Conservation (phyloP, 2,329 filamentous ascomycete genomes). For the Salinomyces thailandicus region DNA sequence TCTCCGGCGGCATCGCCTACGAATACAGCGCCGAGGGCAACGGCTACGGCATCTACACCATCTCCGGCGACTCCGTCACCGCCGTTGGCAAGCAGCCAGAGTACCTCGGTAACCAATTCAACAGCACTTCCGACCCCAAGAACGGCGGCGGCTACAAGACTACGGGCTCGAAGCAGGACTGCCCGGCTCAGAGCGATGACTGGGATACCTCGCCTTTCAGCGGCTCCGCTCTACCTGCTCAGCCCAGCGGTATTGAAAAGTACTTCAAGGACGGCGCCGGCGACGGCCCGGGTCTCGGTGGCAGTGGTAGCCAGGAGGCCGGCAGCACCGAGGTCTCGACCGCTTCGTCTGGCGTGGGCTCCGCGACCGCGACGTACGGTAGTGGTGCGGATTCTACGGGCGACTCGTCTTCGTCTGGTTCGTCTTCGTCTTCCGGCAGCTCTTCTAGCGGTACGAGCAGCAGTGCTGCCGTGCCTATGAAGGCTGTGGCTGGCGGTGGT, state of each 20-base stretch:
- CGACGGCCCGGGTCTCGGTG: conserved; percentile 40
- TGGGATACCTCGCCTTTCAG: conserved; percentile 44
- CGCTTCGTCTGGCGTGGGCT: conserved; percentile 40
- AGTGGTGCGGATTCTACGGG: not conserved
- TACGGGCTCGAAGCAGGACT: conserved; percentile 40
- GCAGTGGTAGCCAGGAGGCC: conserved; percentile 40
- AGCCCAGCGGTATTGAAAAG: conserved; percentile 45
- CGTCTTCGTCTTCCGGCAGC: not conserved
- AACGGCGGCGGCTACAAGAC: conserved; percentile 50
- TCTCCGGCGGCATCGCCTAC: conserved; percentile 91
- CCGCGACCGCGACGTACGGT: conserved; percentile 25
- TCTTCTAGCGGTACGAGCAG: not conserved
- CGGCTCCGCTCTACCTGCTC: conserved; percentile 41
- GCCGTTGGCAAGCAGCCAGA: conserved; percentile 49
- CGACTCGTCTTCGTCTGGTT: not conserved
- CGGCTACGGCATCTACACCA: conserved; percentile 66
- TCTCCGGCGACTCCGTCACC: conserved; percentile 43
- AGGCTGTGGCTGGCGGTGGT: not conserved
- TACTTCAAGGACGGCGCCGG: conserved; percentile 50
- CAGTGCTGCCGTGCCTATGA: not conserved
- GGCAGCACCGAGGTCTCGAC: conserved; percentile 39
- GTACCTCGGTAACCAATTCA: conserved; percentile 42
- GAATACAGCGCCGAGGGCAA: conserved; percentile 76
- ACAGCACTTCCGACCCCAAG: conserved; percentile 38
- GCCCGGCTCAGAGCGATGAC: conserved; percentile 42